Conservation (phyloP, 345 rosid species). For the Citrus cavaleriei region DNA sequence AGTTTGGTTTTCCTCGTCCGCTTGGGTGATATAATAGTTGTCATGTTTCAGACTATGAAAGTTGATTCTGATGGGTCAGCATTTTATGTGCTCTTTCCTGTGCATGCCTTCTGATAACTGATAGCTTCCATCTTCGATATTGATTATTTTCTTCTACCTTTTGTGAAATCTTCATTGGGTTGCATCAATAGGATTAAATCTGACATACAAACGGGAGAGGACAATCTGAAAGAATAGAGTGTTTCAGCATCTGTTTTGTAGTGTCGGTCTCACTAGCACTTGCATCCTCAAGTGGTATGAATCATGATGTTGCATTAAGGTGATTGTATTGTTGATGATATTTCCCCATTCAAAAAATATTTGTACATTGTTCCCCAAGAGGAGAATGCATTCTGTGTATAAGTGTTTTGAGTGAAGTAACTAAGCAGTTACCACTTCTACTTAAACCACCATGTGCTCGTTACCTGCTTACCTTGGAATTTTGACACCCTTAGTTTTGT, state of each 20-base stretch:
- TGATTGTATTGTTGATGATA: background rate
- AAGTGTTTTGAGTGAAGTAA: conserved; percentile 5
- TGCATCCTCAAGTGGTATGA: background rate
- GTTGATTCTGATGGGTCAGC: conserved; percentile 5
- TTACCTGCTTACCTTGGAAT: conserved; percentile 4
- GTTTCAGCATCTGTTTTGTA: background rate
- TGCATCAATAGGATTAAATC: background rate
- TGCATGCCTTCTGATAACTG: conserved; percentile 24
- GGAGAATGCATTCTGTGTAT: conserved; percentile 13
- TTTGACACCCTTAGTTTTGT: background rate
- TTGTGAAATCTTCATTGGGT: background rate
- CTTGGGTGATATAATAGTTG: background rate
- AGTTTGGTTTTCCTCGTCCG: conserved; percentile 1
- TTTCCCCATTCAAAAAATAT: conserved; percentile 1
- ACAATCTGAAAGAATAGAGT: background rate
- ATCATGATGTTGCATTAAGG: background rate
- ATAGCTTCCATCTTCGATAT: conserved; percentile 5
- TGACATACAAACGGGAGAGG: background rate
- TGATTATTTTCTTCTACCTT: background rate
- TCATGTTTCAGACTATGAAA: background rate
- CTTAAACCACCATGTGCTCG: conserved; percentile 2
- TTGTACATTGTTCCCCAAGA: background rate
- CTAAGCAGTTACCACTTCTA: background rate
- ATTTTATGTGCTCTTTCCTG: conserved; percentile 14
- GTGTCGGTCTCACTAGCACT: background rate